phyloP scores from a whole-genome alignment of 176 grass and related monocot species.

The Oryza glaberrima region DNA sequence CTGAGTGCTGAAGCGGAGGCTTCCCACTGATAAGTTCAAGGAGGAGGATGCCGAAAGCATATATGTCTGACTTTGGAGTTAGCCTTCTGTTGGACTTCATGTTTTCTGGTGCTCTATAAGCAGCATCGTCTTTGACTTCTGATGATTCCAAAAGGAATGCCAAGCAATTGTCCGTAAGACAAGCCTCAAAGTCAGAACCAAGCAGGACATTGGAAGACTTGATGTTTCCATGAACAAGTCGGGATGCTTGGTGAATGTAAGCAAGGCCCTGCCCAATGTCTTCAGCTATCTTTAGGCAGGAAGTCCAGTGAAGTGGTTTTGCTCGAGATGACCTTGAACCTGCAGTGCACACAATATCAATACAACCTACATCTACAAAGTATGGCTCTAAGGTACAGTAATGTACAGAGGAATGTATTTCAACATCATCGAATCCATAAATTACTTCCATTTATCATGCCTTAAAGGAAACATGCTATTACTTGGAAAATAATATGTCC shows the following conservation, averaged over 20 bases:
- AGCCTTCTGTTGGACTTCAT: slow-evolving; percentile 69
- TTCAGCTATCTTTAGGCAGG: slow-evolving; percentile 98
- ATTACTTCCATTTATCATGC: no score
- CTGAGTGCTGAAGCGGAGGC: slow-evolving; percentile 63
- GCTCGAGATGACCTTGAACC: slow-evolving; percentile 79
- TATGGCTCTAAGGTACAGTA: not conserved
- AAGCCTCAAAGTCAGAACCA: slow-evolving; percentile 94
- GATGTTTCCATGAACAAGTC: slow-evolving; percentile 91
- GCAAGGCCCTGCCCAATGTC: slow-evolving; percentile 88
- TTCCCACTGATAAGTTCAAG: slow-evolving; percentile 89
- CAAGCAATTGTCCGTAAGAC: slow-evolving; percentile 88
- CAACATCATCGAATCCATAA: not conserved
- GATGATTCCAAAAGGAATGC: slow-evolving; percentile 82
- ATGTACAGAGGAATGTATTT: not conserved
- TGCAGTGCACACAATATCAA: slow-evolving; percentile 31
- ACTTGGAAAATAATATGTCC: no score
- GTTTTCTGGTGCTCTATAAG: slow-evolving; percentile 81
- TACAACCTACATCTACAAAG: not conserved
- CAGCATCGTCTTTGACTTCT: slow-evolving; percentile 55
- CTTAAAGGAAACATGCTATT: not conserved
- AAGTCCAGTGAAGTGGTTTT: slow-evolving; percentile 97
- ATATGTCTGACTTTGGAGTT: slow-evolving; percentile 87
- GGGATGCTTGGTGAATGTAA: slow-evolving; percentile 94
- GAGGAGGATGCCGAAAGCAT: slow-evolving; percentile 80
- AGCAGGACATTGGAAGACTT: slow-evolving; percentile 86